These are phyloP conservation scores for Colletotrichum sp. DNA, from an alignment of 2,329 filamentous ascomycete genomes.

Conservation along the genomic window DNA sequence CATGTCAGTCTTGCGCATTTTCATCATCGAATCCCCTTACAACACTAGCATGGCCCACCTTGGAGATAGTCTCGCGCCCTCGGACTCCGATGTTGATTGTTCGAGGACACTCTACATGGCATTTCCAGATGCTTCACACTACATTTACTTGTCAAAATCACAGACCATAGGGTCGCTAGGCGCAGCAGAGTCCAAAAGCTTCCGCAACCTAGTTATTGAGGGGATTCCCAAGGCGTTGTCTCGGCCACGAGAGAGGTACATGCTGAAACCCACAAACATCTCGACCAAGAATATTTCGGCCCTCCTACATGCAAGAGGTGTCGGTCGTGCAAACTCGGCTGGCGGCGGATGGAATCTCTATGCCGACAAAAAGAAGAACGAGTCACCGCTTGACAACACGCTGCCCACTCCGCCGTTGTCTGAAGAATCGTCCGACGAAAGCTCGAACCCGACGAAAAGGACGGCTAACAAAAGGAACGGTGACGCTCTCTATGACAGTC, in stretches of 20 bases:
- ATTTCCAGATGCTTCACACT: constrained; percentile 81
- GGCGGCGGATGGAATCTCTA: constrained; percentile 84
- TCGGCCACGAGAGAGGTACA: constrained; percentile 73
- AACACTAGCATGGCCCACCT: constrained; percentile 54
- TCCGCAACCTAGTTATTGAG: constrained; percentile 75
- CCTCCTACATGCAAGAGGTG: constrained; percentile 71
- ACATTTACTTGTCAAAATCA: constrained; percentile 69
- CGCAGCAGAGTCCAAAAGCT: constrained; percentile 61
- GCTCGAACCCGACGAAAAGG: neutral
- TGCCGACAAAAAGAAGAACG: constrained; percentile 62
- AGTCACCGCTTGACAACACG: constrained; percentile 60
- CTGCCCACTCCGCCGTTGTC: constrained; percentile 54
- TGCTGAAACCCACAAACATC: constrained; percentile 70
- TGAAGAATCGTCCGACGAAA: constrained; percentile 32
- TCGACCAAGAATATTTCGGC: constrained; percentile 74
- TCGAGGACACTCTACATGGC: constrained; percentile 79
- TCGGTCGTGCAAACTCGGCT: constrained; percentile 72
- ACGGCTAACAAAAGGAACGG: constrained; percentile 6
- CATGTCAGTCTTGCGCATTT: constrained; percentile 77
- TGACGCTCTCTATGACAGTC: neutral
- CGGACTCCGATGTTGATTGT: constrained; percentile 59
- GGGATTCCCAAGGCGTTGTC: constrained; percentile 85
- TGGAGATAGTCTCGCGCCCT: constrained; percentile 27
- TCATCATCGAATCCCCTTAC: constrained; percentile 82
- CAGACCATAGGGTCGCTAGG: constrained; percentile 46